Base-by-base conservation (phyloP, 2,329 filamentous ascomycete species). In the Didymosphaeria variabile region DNA sequence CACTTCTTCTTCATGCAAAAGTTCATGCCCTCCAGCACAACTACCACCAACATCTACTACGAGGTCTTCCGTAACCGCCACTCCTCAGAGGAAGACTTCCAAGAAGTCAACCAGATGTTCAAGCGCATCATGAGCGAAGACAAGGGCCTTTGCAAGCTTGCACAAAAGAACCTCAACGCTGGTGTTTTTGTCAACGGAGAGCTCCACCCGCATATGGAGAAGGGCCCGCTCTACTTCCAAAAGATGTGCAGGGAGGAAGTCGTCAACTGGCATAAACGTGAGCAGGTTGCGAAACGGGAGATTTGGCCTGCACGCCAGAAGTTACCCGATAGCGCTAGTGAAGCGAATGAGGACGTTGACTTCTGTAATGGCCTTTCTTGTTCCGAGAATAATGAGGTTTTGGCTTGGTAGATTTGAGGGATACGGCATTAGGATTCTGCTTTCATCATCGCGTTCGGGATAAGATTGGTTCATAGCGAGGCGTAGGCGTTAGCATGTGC, bases 121-220 rank as follows among this genome's bases (percentile, higher is more conserved):
- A 86, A 86, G 75, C 83, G 85, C 40, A 83, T 90, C 71, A 86
- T 89, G 84, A 81, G 82, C 2, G 87, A 89, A 74, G 87, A 89
- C 77, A 88, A 88, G 71, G 78, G 81, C 19, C 83, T 89, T 45
- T 88, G 86, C 76, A 77, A 81, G 62, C 80, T 80, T 13, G 82
- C 85, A 1, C 87, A 89, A 70, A 82, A 80, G 73, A 89, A 89
- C 70, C 79, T 89, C 66, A 85, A 86, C 69, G 80, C 83, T 0
- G 85, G 86, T 8, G 81, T 88, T 54, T 89, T 87, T 61, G 77
- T 86, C 69, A 88, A 85, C 66, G 87, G 87, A 47, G 83, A 87
- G 70, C 79, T 89, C 72, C 87, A 89, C 69, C 86, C 87, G 0
- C 77, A 79, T 40, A 82, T 84, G 71, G 87, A 89, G 70, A 83